Evolutionary conservation across 2,329 filamentous ascomycete genomes (phyloP).

Genomic region (Phyllosticta capitalensis): DNA sequence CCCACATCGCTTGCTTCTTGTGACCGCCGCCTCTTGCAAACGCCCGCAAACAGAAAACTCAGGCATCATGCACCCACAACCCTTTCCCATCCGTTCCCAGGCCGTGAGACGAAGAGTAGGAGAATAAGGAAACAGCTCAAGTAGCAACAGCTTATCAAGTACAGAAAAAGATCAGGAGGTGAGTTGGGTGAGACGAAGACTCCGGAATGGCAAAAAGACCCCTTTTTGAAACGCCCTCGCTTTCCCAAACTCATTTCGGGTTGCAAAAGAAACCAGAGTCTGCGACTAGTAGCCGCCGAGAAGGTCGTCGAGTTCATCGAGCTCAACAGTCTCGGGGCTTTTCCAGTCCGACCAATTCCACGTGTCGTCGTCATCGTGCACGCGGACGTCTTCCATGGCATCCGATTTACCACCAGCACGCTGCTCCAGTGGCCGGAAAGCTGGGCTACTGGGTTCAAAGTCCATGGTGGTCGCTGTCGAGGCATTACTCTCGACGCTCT

Average conservation of each 20-base stretch:
- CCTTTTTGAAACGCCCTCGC: slow-evolving; percentile 6
- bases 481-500: slow-evolving; percentile 17
- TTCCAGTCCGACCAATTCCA: slow-evolving; percentile 39
- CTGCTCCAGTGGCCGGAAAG: slow-evolving; percentile 33
- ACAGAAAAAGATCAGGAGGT: slow-evolving; percentile 9
- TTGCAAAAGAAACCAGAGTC: not conserved
- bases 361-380: slow-evolving; percentile 23
- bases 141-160: not conserved
- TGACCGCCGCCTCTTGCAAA: not conserved
- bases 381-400: slow-evolving; percentile 22
- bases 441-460: slow-evolving; percentile 33
- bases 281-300: slow-evolving; percentile 57
- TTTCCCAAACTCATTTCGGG: not conserved
- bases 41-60: not conserved
- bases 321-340: slow-evolving; percentile 79
- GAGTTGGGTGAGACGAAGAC: not conserved
- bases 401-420: slow-evolving; percentile 16
- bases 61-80: slow-evolving; percentile 2
- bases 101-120: not conserved
- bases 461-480: slow-evolving; percentile 13
- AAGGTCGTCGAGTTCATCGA: slow-evolving; percentile 86
- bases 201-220: not conserved
- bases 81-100: slow-evolving; percentile 1
- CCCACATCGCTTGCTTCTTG: not conserved
- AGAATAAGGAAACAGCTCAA: not conserved